Evolutionary conservation across 208 protist species (phyloP).

Genomic region (Jaenimonas drosophilae): DNA sequence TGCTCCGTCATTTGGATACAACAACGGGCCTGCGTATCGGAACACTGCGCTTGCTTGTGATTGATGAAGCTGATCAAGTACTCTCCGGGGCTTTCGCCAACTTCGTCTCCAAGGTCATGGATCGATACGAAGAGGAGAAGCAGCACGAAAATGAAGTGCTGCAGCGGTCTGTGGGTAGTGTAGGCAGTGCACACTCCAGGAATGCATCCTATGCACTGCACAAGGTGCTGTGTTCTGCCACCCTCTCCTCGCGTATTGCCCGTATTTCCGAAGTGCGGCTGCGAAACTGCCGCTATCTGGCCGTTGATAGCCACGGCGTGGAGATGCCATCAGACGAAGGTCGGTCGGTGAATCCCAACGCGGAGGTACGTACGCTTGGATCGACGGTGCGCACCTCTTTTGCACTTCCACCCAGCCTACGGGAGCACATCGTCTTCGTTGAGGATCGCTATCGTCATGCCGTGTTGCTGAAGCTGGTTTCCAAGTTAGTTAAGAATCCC

Average conservation of each 20-base stretch:
- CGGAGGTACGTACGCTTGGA: background rate
- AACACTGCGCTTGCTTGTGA: conserved; percentile 63
- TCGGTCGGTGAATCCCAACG: too few relatives aligned
- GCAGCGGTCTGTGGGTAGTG: conserved; percentile 4
- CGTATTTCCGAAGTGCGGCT: conserved; percentile 76
- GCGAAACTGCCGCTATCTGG: conserved; percentile 77
- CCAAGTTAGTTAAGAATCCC: conserved; percentile 28
- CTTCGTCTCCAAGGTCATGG: conserved; percentile 70
- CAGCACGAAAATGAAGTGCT: conserved; percentile 7
- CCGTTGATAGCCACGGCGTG: conserved; percentile 59
- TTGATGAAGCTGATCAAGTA: conserved; percentile 88
- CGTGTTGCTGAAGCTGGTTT: conserved; percentile 77
- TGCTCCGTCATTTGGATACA: conserved; percentile 77
- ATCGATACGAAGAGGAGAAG: conserved; percentile 56
- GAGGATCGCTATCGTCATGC: conserved; percentile 74
- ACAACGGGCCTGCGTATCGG: too few relatives aligned
- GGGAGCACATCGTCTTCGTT: conserved; percentile 81
- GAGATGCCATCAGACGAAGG: conserved; percentile 18
- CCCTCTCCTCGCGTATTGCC: conserved; percentile 75
- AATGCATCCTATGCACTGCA: conserved; percentile 22
- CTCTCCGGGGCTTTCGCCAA: conserved; percentile 69
- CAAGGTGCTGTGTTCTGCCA: conserved; percentile 85
- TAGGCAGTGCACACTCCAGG: background rate
- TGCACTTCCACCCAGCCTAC: conserved; percentile 70
- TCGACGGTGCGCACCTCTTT: conserved; percentile 46